Base-by-base conservation (phyloP, 371 early-diverging fungal species). In the Mucor saturninus region DNA sequence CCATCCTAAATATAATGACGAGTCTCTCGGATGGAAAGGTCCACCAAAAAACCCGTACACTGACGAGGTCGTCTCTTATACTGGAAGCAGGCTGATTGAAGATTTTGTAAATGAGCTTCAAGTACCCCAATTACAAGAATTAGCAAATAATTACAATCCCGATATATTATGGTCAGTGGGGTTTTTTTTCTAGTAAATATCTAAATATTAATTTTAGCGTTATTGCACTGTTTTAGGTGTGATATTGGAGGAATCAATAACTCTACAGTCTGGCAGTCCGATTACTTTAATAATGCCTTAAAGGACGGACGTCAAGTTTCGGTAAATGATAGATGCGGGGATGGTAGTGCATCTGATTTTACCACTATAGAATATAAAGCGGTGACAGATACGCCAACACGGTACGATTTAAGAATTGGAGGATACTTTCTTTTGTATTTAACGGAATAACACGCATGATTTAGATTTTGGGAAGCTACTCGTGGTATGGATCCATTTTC, bases 171-270 rank as follows among this genome's bases (percentile, higher is more conserved):
- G 78, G 78, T 43, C 13, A 14, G 43, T 43, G 21, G 21, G 1
- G 1, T 21, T 21, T 21, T 21, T 21, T 21, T 21, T 21, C 21
- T 21, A 21, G 21, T 21, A 21, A 21, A 21, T 21, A 21, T 21
- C 21, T 21, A 21, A 21, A 21, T 21, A 21, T 21, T 21, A 21
- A 21, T 21, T 21, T 21, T 21, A 21, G 21, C 21, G 21, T 21
- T 21, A 21, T 21, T 21, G 21, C 21, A 21, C 21, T 43, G 10
- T n/a, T n/a, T 43, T 14, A 43, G 43, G 43, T 70, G 78, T 30
- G 78, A 77, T 60, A 77, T 77, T 55, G 78, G 78, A 0, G 78
- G 78, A 0, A 75, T 77, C 37, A 68, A 77, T 30, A 73, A 77
- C 37, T 74, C 78, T 0, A 59, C 65, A 3, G 64, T 59, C 10